A percentile compares a stretch with the other conserved stretches of the same genome.
Evolutionary conservation across 768 basidiomycete species (phyloP).

Genomic region (Boletus rex-veris): DNA sequence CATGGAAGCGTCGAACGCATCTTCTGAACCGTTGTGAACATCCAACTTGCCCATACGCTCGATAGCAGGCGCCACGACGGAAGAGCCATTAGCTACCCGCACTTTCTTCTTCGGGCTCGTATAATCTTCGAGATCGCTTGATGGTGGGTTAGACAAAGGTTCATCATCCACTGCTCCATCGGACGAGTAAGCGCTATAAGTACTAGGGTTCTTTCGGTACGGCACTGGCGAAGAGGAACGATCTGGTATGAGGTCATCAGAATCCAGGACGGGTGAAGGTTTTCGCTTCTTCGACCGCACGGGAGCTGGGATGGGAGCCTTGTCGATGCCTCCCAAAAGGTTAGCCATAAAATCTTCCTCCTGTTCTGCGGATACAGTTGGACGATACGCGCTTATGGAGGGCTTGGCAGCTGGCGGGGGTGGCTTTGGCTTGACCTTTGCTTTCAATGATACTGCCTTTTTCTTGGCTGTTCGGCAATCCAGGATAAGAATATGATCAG

Average conservation of each 20-base stretch:
- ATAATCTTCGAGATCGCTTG: conserved; percentile 55
- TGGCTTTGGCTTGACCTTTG: conserved; percentile 41
- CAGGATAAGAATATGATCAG: background rate
- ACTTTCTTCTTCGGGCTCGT: conserved; percentile 72
- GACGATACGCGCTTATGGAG: conserved; percentile 78
- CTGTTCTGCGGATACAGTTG: conserved; percentile 67
- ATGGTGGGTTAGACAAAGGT: conserved; percentile 27
- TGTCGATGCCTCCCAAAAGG: conserved; percentile 71
- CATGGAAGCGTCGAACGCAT: conserved; percentile 47
- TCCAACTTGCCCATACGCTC: conserved; percentile 57
- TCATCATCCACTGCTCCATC: conserved; percentile 29
- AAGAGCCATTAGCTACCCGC: conserved; percentile 40
- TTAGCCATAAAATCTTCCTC: conserved; percentile 89
- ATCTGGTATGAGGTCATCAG: conserved; percentile 26
- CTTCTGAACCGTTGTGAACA: conserved; percentile 50
- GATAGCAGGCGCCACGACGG: conserved; percentile 50
- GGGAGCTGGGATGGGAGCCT: conserved; percentile 37
- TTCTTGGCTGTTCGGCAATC: conserved; percentile 28
- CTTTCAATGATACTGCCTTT: conserved; percentile 28
- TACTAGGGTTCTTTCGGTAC: conserved; percentile 31
- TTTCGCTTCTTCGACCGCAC: conserved; percentile 62
- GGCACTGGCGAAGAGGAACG: conserved; percentile 40
- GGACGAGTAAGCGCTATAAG: conserved; percentile 37
- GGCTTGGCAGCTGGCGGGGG: conserved; percentile 51
- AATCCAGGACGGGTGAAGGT: conserved; percentile 47